Conservation (phyloP, 179 eudicot genomes). For the Camellia oleifera region DNA sequence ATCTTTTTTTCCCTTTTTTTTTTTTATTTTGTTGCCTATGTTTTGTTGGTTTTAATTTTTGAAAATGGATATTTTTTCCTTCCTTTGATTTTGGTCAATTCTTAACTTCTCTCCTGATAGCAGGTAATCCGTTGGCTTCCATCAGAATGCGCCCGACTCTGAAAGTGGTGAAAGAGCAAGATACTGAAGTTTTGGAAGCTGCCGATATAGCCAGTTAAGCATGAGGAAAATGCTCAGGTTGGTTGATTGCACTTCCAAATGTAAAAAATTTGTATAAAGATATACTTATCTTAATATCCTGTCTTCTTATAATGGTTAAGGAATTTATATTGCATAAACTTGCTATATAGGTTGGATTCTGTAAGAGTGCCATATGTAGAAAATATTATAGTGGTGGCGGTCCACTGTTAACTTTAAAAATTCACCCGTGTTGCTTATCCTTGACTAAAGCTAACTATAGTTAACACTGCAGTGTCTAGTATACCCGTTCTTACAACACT, state of each 20-base stretch:
- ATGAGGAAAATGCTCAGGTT: not conserved
- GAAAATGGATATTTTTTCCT: constrained; percentile 25
- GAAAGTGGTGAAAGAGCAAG: constrained; percentile 2
- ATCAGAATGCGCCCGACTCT: not conserved
- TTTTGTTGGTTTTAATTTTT: too few relatives aligned
- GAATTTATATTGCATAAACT: not conserved
- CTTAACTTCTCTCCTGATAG: not conserved
- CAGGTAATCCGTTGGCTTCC: constrained; percentile 4
- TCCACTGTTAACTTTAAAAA: not conserved
- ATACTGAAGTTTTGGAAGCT: constrained; percentile 4
- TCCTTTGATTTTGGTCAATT: not conserved
- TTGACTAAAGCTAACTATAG: too few relatives aligned
- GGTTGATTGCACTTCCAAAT: not conserved
- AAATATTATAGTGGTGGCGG: not conserved
- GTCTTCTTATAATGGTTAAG: not conserved
- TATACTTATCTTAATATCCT: not conserved
- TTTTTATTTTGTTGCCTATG: too few relatives aligned
- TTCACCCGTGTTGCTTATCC: too few relatives aligned
- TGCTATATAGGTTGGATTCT: not conserved
- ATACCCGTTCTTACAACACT: too few relatives aligned
- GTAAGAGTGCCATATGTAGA: not conserved
- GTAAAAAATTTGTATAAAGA: not conserved
- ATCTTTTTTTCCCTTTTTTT: not conserved
- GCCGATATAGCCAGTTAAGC: not conserved
- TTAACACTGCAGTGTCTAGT: too few relatives aligned